Conservation (phyloP, 2,329 filamentous ascomycete species). For the Oidium heveae region DNA sequence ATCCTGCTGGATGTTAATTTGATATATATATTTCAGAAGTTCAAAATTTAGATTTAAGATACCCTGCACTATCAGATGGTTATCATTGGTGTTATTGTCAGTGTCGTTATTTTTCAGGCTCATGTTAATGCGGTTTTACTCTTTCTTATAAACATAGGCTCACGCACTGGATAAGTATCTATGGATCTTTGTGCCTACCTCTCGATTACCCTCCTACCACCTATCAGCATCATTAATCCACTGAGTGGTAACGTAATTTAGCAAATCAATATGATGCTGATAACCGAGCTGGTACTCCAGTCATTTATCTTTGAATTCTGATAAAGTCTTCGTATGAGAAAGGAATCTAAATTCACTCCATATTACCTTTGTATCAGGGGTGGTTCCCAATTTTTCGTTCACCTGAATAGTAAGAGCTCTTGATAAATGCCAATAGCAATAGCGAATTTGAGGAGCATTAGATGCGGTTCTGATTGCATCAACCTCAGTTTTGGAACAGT, state of each 20-base stretch:
- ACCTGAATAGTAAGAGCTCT: neutral
- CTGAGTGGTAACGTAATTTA: neutral
- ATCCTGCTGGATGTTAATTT: too few relatives aligned
- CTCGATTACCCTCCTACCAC: neutral
- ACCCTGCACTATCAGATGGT: too few relatives aligned
- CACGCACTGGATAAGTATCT: too few relatives aligned
- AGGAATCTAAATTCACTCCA: neutral
- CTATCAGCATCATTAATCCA: neutral
- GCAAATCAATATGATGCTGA: neutral
- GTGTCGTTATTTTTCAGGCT: too few relatives aligned
- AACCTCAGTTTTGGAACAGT: neutral
- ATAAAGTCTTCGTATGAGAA: neutral
- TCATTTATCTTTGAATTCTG: neutral
- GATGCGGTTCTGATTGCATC: neutral
- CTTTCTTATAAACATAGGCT: too few relatives aligned
- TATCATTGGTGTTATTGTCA: too few relatives aligned
- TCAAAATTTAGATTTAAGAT: too few relatives aligned
- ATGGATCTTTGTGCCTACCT: too few relatives aligned
- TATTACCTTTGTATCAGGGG: neutral
- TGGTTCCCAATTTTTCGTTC: neutral
- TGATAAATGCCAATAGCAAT: neutral
- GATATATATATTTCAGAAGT: too few relatives aligned
- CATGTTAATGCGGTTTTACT: too few relatives aligned
- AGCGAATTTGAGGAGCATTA: neutral
- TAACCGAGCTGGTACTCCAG: neutral